Evolutionary conservation across 2,329 filamentous ascomycete species (phyloP), one percentile per base, ranked within the genome.

Genomic region (Blastomyces gilchristii): DNA sequence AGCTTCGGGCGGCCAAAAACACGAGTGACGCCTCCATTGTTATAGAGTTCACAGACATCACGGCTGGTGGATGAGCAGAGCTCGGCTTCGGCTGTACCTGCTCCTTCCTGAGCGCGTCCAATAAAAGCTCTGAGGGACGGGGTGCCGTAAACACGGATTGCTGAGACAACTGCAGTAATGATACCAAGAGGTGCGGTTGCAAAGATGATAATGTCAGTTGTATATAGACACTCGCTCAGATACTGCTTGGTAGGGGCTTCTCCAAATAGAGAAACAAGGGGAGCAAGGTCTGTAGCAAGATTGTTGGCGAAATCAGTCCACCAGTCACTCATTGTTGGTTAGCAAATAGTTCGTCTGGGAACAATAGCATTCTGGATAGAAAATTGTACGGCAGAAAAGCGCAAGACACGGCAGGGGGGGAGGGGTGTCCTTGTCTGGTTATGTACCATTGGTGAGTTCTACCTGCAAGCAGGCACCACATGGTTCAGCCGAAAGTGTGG

Each of bases 11-110:
- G 64, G 1, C 73, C 74, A 61, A 72, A 72, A 8, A 76, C 73
- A 11, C 73, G 69, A 1, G 74, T 71, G 2, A 82, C 71, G 0
- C 73, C 71, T 0, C 72, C 67, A 57, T 77, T 75, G 8, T 80
- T 80, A 65, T 76, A 81, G 0, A 81, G 66, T 63, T 82, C 79
- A 3, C 62, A 63, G n/a, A 63, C 62, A 31, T 63, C 62, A 12
- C 58, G 62, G 47, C 62, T 63, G 8, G 71, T 73, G 0, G 71
- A 73, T 6, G 70, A 68, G 28, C 66, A 69, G 1, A 74, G 58
- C 39, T 73, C 71, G 1, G 66, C 66, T 60, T 74, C 71, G 1
- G 64, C 67, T 14, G 54, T 60, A 0, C 64, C 69, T 2, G 50
- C 50, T 9, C 66, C 65, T 58, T 72, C 72, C 34, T 68, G 68